Percentiles rank a stretch among this genome's conserved stretches.
Conservation (phyloP, 495 filamentous ascomycete species). For the Penicillium mononematosum region DNA sequence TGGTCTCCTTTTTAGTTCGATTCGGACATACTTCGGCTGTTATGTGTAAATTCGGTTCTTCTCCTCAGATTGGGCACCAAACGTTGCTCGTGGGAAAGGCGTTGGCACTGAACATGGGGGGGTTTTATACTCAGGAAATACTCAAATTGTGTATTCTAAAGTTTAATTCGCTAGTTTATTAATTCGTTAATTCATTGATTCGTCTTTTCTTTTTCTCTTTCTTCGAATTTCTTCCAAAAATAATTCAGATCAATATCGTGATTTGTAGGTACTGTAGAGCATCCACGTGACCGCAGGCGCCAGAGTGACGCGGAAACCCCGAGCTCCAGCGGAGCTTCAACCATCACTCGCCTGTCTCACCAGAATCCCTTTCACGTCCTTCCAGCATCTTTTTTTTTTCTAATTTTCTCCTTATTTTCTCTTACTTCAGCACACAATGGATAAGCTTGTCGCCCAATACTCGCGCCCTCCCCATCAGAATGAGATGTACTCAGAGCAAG, state of each 20-base stretch:
- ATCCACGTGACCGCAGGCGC: slow-evolving; percentile 46
- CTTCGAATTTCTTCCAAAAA: not conserved
- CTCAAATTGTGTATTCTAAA: slow-evolving; percentile 12
- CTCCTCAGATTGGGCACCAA: slow-evolving; percentile 5
- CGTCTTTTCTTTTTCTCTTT: not conserved
- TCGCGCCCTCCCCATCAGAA: slow-evolving; percentile 68
- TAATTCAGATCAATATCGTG: not conserved
- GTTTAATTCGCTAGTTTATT: slow-evolving; percentile 3
- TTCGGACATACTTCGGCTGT: slow-evolving; percentile 2
- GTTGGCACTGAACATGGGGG: slow-evolving; percentile 9
- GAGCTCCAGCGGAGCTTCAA: slow-evolving; percentile 39
- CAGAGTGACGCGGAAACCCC: slow-evolving; percentile 47
- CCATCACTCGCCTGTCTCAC: slow-evolving; percentile 25
- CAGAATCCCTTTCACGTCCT: slow-evolving; percentile 18
- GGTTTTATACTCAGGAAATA: slow-evolving; percentile 10
- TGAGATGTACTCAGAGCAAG: slow-evolving; percentile 70
- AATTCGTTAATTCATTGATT: not conserved
- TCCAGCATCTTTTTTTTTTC: slow-evolving; percentile 14
- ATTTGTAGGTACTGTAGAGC: not conserved
- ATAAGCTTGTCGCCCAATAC: slow-evolving; percentile 89
- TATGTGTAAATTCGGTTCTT: slow-evolving; percentile 6
- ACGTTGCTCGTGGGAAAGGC: slow-evolving; percentile 2
- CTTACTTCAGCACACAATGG: slow-evolving; percentile 59
- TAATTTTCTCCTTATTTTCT: slow-evolving; percentile 6
- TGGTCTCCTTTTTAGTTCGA: not conserved